Base-by-base conservation (phyloP, 495 filamentous ascomycete genomes). In the Daldinia caldariorum region DNA sequence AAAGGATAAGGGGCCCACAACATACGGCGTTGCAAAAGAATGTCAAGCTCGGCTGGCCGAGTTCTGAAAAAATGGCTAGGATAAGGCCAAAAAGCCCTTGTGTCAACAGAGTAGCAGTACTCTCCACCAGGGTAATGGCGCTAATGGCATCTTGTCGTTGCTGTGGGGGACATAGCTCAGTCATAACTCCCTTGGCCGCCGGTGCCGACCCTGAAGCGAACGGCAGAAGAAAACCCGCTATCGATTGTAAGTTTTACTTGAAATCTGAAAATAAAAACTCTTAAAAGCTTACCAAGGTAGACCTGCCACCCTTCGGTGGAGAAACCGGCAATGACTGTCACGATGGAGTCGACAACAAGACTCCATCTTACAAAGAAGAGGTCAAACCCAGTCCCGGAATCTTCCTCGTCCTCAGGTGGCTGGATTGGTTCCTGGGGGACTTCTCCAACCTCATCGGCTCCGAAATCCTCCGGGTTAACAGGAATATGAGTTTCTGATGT, bases 181-280 rank as follows among this genome's bases (percentile, higher is more conserved):
- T 81, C 76, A 88, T 86, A 34, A 86, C 84, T 16, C 86, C 86
- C 58, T 88, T 88, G 13, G 85, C 83, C 0, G 85, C 84, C 1
- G 85, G 79, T 0, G 84, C 85, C 0, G 85, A 83, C 0, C 86
- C 86, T 0, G 85, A 84, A 1, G 82, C 86, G 32, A 88, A 82
- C 0, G 86, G 86, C 1, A 88, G 72, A n/a, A 84, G 56, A 60
- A 80, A 79, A 0, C 81, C 79, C 14, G 81, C 82, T 78, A 59
- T n/a, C 13, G 14, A 55, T 61, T 35, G 56, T 67, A 20, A 73
- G 39, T 55, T 18, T 37, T 4, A 45, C 41, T 29, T 4, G 31
- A 3, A 45, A 12, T 1, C 14, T 22, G 20, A 3, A 6, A 29
- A 53, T 5, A 1, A 37, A 14, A 8, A 9, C 3, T 13, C 18